Evolutionary conservation across 371 early-diverging fungal species (phyloP).

Genomic region (Syncephalis fuscata): DNA sequence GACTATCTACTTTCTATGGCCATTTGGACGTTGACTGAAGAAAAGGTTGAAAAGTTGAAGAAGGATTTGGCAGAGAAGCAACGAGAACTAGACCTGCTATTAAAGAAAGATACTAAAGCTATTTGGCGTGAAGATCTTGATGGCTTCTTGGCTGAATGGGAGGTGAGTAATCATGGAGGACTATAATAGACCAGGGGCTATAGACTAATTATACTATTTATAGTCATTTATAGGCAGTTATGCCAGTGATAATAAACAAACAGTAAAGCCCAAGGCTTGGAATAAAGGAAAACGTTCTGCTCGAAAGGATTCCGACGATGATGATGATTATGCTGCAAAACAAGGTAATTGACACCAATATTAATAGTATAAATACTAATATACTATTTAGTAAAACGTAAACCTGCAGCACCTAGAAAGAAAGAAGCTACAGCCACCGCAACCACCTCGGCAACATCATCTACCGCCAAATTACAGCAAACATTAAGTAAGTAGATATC

Average conservation of each 20-base stretch:
- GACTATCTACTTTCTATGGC: slow-evolving; percentile 94
- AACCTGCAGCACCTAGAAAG: neutral
- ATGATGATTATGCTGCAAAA: neutral
- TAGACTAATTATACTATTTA: neutral
- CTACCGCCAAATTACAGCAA: neutral
- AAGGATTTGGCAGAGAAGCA: slow-evolving; percentile 54
- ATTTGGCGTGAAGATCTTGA: slow-evolving; percentile 92
- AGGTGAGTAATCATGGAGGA: neutral
- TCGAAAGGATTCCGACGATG: neutral
- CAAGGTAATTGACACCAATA: neutral
- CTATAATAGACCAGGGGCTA: no score
- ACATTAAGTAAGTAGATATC: neutral
- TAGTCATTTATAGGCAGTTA: neutral
- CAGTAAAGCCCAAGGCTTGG: neutral
- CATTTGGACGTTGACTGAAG: slow-evolving; percentile 81
- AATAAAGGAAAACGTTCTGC: neutral
- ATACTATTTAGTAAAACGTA: no score
- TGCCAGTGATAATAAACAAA: no score
- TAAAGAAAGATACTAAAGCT: slow-evolving; percentile 49
- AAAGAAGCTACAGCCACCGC: neutral
- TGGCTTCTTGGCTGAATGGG: slow-evolving; percentile 9
- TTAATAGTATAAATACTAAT: no score
- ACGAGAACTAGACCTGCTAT: slow-evolving; percentile 49
- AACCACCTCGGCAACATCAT: neutral
- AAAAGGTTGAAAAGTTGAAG: slow-evolving; percentile 73